phyloP scores from a whole-genome alignment of 1,139 yeast species.

The Wickerhamomyces sp. region DNA sequence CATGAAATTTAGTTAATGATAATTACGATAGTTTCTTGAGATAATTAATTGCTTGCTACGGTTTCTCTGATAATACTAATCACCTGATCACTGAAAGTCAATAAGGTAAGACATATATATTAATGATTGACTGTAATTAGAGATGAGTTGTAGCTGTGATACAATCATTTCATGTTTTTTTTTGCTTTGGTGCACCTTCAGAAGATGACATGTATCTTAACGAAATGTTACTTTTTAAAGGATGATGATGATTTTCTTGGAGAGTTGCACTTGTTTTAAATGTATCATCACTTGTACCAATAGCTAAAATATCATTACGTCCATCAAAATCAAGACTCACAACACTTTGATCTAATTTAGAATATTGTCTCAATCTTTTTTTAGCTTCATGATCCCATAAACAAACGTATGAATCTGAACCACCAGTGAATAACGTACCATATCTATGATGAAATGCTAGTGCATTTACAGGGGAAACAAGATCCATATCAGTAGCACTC shows the following conservation, averaged over 20 bases:
- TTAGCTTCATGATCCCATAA: constrained; percentile 70
- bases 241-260: constrained; percentile 5
- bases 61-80: too few species aligned
- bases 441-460: constrained; percentile 47
- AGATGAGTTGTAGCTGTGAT: too few species aligned
- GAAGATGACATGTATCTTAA: constrained; percentile 11
- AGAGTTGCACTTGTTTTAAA: constrained; percentile 32
- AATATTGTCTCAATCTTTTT: constrained; percentile 56
- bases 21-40: too few species aligned
- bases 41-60: too few species aligned
- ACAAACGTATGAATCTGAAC: constrained; percentile 73
- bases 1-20: too few species aligned
- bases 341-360: constrained; percentile 46
- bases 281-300: constrained; percentile 62
- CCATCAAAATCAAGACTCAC: constrained; percentile 42
- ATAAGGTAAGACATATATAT: not conserved
- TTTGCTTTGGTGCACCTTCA: constrained; percentile 18
- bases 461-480: constrained; percentile 76
- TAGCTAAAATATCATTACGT: constrained; percentile 38
- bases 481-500: constrained; percentile 40
- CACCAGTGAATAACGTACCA: constrained; percentile 63
- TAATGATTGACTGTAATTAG: too few species aligned
- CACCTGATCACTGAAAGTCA: too few species aligned
- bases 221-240: constrained; percentile 14
- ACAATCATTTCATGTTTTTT: not conserved